Base-by-base conservation (phyloP, 805 yeast genomes). In the Grigorovia jiainica region DNA sequence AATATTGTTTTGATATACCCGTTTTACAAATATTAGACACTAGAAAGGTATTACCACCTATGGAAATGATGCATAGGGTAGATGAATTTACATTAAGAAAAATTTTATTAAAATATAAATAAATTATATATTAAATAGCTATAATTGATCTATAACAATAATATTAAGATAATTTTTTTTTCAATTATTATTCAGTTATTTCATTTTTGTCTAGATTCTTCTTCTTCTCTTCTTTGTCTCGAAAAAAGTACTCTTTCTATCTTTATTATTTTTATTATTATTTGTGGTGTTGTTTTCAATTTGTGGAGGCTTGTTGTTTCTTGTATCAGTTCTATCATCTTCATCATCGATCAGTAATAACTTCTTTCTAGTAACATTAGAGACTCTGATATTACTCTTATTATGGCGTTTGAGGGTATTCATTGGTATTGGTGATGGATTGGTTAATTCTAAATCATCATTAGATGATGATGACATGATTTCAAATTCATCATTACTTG, bases 1-100 rank as follows among this genome's bases (percentile, higher is more conserved):
- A 70, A 46, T 83, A 82, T 50, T 76, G 87, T 50, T 82, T 77
- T 55, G 94, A 83, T 54, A 81, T 83, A 5, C 94, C 94, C 0
- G 94, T 83, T 0, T 54, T 83, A 34, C 89, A 83, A 55, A 67
- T 83, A 7, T 79, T 78, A 50, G 65, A 78, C 44, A 18, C 24
- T 2, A 63, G 55, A 1, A 59, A 56, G 6, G 72, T 70, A 40
- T 63, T 53, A 27, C 66, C 71, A 36, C 71, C 79, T 2, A 69
- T 72, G 5, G 78, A 76, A 51, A 76, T 78, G 54, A 81, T 82
- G 82, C 90, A 83, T 60, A 69, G 76, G 42, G 70, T 83, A 43
- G 64, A 77, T 42, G 69, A 71, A 36, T 73, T 71, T 4, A 78
- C 78, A 44, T 55, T 82, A 4, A 48, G 69, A 11, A 76, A 73